Base-by-base conservation (phyloP, 768 basidiomycete genomes). In the Agrocybe chaxingu region DNA sequence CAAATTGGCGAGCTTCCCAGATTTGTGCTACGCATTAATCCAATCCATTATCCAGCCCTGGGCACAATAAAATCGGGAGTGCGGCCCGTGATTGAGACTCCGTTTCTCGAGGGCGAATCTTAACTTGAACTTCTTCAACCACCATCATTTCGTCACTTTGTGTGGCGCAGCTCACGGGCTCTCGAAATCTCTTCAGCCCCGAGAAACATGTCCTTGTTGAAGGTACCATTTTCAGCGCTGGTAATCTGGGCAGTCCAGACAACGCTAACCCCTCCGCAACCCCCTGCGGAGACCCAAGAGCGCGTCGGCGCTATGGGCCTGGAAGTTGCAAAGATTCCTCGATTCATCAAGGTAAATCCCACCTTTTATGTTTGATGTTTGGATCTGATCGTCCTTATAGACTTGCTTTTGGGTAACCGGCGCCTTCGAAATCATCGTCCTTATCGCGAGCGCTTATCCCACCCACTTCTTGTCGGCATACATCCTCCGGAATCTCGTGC, bases 201-300 rank as follows among this genome's bases (percentile, higher is more conserved):
- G 24, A 24, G 24, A 24, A 24, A 5, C 24, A 24, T 24, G 24
- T 24, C 24, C 24, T 24, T 24, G 24, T 24, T 24, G 5, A 24
- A 24, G 1, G 3, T 24, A 5, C 24, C 24, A 24, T 2, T 24
- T 24, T 24, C 24, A 24, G 24, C 24, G 3, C 24, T 24, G 24
- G 24, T 24, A 45, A 54, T 58, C n/a, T 62, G 59, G 54, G 66
- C 61, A 6, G 57, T 65, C 7, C 57, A 65, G 29, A 49, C 39
- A 1, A 61, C 65, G 10, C 43, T 61, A 55, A 68, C 68, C 0
- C 52, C 65, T 0, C 68, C 67, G 1, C 58, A 63, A 13, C 56
- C 65, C 0, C 60, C 64, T 3, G 57, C 65, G 30, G 40, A 52
- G 4, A n/a, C 41, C 5, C 36, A 56, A 3, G 63, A 68, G 54